A percentile compares a stretch with the other conserved stretches of the same genome.
Evolutionary conservation across 1,284 basidiomycete genomes (phyloP).

Genomic region (Tilletiopsis washingtonensis): DNA sequence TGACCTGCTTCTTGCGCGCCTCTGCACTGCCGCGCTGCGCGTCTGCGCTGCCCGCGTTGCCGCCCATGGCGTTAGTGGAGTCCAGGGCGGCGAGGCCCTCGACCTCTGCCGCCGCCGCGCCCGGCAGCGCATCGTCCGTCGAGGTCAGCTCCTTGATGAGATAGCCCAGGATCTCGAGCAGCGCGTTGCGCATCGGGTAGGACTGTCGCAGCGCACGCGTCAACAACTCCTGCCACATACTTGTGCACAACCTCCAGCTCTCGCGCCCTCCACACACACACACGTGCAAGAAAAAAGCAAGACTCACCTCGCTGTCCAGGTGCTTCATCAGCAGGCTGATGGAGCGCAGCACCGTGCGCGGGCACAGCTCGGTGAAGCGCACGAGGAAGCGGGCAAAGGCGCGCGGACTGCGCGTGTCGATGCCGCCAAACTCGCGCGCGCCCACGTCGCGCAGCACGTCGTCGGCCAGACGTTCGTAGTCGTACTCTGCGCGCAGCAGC

Average conservation of each 20-base stretch:
- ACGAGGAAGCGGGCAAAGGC: constrained; percentile 80
- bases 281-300: too few relatives aligned
- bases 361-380: constrained; percentile 71
- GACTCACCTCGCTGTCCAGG: constrained; percentile 77
- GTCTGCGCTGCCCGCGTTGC: constrained; percentile 10
- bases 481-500: constrained; percentile 74
- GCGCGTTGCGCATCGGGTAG: constrained; percentile 75
- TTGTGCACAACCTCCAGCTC: too few relatives aligned
- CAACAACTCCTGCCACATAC: not conserved
- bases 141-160: constrained; percentile 49
- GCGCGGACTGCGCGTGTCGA: constrained; percentile 80
- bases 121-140: constrained; percentile 29
- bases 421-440: constrained; percentile 64
- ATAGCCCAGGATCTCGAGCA: constrained; percentile 45
- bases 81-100: not conserved
- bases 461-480: constrained; percentile 79
- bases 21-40: constrained; percentile 43
- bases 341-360: constrained; percentile 79
- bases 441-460: constrained; percentile 81
- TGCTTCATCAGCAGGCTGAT: constrained; percentile 75
- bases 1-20: constrained; percentile 71
- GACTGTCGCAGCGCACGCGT: constrained; percentile 53
- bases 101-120: constrained; percentile 2
- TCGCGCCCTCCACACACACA: too few relatives aligned
- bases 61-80: not conserved